Conservation (phyloP, 768 basidiomycete genomes). For the Lyophyllum shimeji region DNA sequence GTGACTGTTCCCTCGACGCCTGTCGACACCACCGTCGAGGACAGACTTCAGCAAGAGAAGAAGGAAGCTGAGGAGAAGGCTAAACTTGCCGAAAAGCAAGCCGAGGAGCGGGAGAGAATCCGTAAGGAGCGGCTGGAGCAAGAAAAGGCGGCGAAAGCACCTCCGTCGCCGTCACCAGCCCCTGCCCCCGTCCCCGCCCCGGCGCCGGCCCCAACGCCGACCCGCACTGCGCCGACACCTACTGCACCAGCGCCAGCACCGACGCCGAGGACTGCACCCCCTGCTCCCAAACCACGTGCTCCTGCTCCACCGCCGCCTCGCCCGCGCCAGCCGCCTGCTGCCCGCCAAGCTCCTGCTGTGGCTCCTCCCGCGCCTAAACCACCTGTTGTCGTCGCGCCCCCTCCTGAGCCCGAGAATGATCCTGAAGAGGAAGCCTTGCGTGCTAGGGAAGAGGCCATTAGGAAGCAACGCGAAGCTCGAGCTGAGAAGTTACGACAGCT, state of each 20-base stretch:
- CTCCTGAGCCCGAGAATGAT: conserved; percentile 54
- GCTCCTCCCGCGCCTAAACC: conserved; percentile 18
- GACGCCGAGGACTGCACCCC: conserved; percentile 31
- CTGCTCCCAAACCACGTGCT: conserved; percentile 29
- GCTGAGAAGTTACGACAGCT: conserved; percentile 66
- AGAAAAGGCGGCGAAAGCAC: conserved; percentile 58
- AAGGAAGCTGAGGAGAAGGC: conserved; percentile 89
- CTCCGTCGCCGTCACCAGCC: conserved; percentile 34
- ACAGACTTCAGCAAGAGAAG: conserved; percentile 82
- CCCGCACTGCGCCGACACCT: conserved; percentile 38
- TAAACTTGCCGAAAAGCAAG: conserved; percentile 73
- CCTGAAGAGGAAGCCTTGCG: conserved; percentile 74
- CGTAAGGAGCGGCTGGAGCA: conserved; percentile 73
- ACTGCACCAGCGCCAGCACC: conserved; percentile 43
- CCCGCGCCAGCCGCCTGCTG: conserved; percentile 25
- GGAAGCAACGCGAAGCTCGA: conserved; percentile 73
- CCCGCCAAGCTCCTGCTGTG: conserved; percentile 22
- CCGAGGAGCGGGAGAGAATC: conserved; percentile 73
- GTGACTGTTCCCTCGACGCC: conserved; percentile 51
- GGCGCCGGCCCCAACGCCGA: conserved; percentile 37
- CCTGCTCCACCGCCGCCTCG: conserved; percentile 36
- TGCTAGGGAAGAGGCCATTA: conserved; percentile 68
- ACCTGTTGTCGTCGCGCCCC: conserved; percentile 15
- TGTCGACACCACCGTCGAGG: conserved; percentile 76
- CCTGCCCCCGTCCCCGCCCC: conserved; percentile 14